Conservation (phyloP, 495 filamentous ascomycete genomes). For the Lophiostoma macrostomum region DNA sequence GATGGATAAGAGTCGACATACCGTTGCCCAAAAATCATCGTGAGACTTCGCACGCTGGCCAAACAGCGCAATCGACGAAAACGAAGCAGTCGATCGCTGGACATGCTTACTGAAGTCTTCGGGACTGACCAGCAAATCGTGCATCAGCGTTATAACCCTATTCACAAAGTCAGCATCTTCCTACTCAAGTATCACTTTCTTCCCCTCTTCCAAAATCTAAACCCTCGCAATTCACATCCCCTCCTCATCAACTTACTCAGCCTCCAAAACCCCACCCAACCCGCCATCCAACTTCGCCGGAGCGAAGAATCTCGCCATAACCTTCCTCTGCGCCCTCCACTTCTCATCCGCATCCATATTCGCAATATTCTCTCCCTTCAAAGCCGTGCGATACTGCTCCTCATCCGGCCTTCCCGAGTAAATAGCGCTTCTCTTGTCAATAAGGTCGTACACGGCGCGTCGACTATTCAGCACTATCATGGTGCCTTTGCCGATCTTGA, state of each 20-base stretch:
- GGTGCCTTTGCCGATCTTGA: slow-evolving; percentile 31
- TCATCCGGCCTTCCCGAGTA: slow-evolving; percentile 12
- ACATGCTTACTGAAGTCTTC: slow-evolving; percentile 17
- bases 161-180: neutral
- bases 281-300: slow-evolving; percentile 11
- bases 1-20: slow-evolving; percentile 1
- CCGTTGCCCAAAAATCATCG: slow-evolving; percentile 17
- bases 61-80: slow-evolving; percentile 11
- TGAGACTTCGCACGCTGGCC: slow-evolving; percentile 13
- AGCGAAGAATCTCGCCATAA: slow-evolving; percentile 4
- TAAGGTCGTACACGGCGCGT: slow-evolving; percentile 35
- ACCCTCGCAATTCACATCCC: no score
- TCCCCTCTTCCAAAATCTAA: no score
- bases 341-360: slow-evolving; percentile 2
- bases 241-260: slow-evolving; percentile 11
- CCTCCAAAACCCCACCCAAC: slow-evolving; percentile 8
- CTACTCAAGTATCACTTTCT: no score
- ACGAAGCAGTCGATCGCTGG: slow-evolving; percentile 11
- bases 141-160: slow-evolving; percentile 12
- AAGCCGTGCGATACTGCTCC: slow-evolving; percentile 1
- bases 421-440: slow-evolving; percentile 28
- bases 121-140: slow-evolving; percentile 14
- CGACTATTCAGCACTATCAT: slow-evolving; percentile 36
- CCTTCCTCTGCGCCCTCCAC: slow-evolving; percentile 17
- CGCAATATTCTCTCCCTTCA: slow-evolving; percentile 16